These are phyloP conservation scores for Chlamydomonas incerta DNA, from an alignment of 139 green algal species.

Conservation along the genomic window DNA sequence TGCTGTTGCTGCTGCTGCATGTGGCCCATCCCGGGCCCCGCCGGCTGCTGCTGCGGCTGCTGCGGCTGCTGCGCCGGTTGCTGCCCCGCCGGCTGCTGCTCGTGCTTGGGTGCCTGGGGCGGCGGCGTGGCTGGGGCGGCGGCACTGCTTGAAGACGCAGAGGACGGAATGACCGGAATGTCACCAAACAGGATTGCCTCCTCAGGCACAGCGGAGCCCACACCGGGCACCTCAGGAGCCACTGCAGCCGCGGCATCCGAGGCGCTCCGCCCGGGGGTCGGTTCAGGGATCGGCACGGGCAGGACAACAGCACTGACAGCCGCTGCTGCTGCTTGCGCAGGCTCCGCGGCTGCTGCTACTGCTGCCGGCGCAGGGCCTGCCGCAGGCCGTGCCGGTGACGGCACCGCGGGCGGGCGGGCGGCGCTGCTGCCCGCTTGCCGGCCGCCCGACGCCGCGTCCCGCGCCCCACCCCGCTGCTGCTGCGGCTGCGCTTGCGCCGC, in stretches of 20 bases:
- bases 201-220: conserved; percentile 9
- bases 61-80: background rate
- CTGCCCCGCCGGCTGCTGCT: background rate
- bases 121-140: background rate
- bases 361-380: no score
- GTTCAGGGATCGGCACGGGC: background rate
- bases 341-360: background rate
- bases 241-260: no score
- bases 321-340: background rate
- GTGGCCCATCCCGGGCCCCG: background rate
- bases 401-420: background rate
- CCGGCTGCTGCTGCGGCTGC: background rate
- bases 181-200: conserved; percentile 44
- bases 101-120: background rate
- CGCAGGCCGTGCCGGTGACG: background rate
- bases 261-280: no score
- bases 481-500: background rate
- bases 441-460: no score
- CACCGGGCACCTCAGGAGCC: background rate
- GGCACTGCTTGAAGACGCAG: background rate
- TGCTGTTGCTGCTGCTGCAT: background rate
- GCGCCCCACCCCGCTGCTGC: background rate
- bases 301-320: no score
- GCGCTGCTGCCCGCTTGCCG: background rate
- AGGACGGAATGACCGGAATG: conserved; percentile 20